phyloP scores from a whole-genome alignment of 2,329 filamentous ascomycete species.

The Hypoxylon sp. region DNA sequence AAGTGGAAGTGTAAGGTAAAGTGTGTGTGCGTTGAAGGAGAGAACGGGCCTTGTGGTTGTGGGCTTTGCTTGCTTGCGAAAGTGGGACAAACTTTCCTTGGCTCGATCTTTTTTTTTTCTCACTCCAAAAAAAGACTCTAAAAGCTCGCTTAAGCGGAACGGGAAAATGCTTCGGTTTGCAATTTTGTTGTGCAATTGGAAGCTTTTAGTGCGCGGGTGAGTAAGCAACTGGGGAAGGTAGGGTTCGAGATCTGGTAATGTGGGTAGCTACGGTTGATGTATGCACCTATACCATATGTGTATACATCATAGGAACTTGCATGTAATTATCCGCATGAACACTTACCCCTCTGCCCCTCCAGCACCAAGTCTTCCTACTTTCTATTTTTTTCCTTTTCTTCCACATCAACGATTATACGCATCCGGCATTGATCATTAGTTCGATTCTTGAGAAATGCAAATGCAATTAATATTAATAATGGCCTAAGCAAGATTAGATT shows the following conservation, averaged over 20 bases:
- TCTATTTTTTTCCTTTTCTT: no score
- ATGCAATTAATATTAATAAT: no score
- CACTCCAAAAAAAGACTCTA: no score
- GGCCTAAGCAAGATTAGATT: no score
- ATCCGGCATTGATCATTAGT: no score
- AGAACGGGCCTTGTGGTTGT: conserved; percentile 14
- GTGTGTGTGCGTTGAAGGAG: conserved; percentile 19
- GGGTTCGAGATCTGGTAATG: conserved; percentile 25
- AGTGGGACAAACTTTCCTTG: conserved; percentile 25
- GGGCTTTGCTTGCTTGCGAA: conserved; percentile 20
- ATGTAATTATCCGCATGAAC: no score
- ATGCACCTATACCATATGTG: not conserved
- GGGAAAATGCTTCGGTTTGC: conserved; percentile 29
- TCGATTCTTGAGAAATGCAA: no score
- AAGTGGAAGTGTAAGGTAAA: conserved; percentile 14
- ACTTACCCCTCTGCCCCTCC: no score
- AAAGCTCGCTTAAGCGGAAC: conserved; percentile 37
- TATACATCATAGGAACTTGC: no score
- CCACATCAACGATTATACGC: no score
- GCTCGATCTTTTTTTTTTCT: conserved; percentile 21
- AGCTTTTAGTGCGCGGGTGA: conserved; percentile 35
- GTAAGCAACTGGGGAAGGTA: conserved; percentile 20
- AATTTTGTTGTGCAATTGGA: conserved; percentile 28
- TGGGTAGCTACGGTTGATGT: no score
- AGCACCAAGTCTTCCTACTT: no score